These are phyloP conservation scores for Crithidia acanthocephali DNA, from an alignment of 208 protist species.

Conservation along the genomic window DNA sequence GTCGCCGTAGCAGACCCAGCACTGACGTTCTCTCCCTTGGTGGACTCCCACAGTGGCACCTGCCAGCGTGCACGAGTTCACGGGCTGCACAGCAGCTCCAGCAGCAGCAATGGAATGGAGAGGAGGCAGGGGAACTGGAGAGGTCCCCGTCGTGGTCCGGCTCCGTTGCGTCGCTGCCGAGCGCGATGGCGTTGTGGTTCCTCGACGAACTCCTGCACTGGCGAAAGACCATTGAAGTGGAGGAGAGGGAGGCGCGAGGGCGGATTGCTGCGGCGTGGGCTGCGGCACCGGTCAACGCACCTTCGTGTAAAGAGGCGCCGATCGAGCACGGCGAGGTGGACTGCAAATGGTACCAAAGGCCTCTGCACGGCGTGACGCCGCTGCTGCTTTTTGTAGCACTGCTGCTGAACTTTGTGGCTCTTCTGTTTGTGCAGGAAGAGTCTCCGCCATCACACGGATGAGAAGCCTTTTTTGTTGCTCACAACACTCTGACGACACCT, in stretches of 20 bases:
- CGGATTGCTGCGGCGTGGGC: not conserved
- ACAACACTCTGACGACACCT: not conserved
- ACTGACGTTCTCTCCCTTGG: not conserved
- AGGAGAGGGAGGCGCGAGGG: not conserved
- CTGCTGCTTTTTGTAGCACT: not conserved
- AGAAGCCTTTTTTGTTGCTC: not conserved
- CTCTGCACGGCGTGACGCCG: not conserved
- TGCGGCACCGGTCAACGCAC: not conserved
- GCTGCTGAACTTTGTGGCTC: not conserved
- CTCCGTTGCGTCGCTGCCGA: not conserved
- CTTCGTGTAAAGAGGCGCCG: not conserved
- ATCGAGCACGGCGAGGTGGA: not conserved
- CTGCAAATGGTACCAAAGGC: not conserved
- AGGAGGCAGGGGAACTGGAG: not conserved
- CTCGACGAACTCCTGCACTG: slow-evolving; percentile 2
- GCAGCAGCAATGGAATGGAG: not conserved
- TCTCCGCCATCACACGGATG: too few relatives aligned
- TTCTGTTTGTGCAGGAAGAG: too few relatives aligned
- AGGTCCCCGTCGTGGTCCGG: not conserved
- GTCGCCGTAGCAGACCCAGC: too few relatives aligned
- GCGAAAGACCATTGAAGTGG: not conserved
- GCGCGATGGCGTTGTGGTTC: not conserved
- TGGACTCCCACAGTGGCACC: not conserved
- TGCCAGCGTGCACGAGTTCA: not conserved
- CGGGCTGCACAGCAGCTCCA: too few relatives aligned